Base-by-base conservation (phyloP, 1,284 basidiomycete genomes). In the Takashimella tepidaria region DNA sequence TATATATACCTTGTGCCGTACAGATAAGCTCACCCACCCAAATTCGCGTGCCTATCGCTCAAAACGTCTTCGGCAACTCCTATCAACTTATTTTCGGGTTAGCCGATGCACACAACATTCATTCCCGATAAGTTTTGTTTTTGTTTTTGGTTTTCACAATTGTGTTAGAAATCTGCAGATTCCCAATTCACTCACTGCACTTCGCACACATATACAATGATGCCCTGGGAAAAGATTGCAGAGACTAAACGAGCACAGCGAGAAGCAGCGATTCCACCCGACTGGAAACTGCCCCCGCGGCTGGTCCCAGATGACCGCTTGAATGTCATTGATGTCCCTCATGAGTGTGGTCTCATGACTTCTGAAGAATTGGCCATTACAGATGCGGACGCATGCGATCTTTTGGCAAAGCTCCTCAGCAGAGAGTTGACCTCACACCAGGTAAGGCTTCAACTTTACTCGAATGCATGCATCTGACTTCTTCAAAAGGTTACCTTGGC, bases 291-390 rank as follows among this genome's bases (percentile, higher is more conserved):
- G 16, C 10, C 31, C 31, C 10, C 31, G 16, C 10, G 31, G 10
- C 16, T 16, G 31, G 31, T 37, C 8, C 31, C 31, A 8, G 16
- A 16, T 16, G 31, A 37, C 31, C 31, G 31, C 8, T 16, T 79
- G 45, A 80, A 83, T 66, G 82, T 87, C 19, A 77, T 78, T 19
- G 64, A 71, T 44, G 70, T 85, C 41, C 84, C 84, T 1, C 75
- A 75, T 47, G 69, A 75, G 6, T 83, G 80, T 61, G 84, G 84
- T 2, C 61, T 87, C 3, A 76, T 89, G 31, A 78, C 79, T 1
- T 47, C 67, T 5, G 75, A 72, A 45, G 87, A 89, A 62, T 64
- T 87, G 4, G 80, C 80, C 53, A 85, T 89, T 19, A 54, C 52
- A 13, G 27, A 24, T 41, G 49, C 52, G 47, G 41, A 46, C 12